A percentile compares a stretch with the other conserved stretches of the same genome.
These are phyloP conservation scores for Venturia nashicola DNA, from an alignment of 2,329 filamentous ascomycete genomes.

Conservation along the genomic window DNA sequence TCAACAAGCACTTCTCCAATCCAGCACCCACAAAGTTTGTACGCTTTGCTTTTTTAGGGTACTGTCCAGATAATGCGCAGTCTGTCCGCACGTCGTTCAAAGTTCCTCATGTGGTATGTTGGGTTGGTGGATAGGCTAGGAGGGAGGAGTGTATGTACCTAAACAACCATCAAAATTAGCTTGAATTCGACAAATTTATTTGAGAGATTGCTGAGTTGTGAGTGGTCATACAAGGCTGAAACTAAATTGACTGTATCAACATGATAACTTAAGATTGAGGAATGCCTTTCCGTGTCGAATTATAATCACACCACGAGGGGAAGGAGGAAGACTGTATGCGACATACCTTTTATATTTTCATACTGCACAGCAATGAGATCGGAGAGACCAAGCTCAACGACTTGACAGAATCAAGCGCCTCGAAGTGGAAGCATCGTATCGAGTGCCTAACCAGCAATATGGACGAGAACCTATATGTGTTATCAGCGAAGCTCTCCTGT, in stretches of 20 bases:
- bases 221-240: slow-evolving; percentile 57
- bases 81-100: slow-evolving; percentile 62
- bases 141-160: slow-evolving; percentile 15
- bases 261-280: slow-evolving; percentile 54
- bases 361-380: slow-evolving; percentile 10
- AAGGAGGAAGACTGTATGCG: slow-evolving; percentile 11
- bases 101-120: slow-evolving; percentile 41
- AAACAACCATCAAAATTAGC: slow-evolving; percentile 20
- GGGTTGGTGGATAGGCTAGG: slow-evolving; percentile 12
- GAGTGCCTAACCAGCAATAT: not conserved
- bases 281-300: slow-evolving; percentile 54
- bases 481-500: not conserved
- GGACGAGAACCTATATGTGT: not conserved
- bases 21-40: slow-evolving; percentile 50
- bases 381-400: slow-evolving; percentile 8
- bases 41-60: slow-evolving; percentile 44
- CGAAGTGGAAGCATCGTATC: not conserved
- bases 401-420: not conserved
- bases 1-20: slow-evolving; percentile 50
- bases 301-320: slow-evolving; percentile 43
- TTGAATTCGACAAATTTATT: slow-evolving; percentile 11
- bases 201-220: slow-evolving; percentile 11
- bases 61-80: slow-evolving; percentile 37
- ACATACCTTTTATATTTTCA: slow-evolving; percentile 31
- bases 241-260: slow-evolving; percentile 52